Evolutionary conservation across 768 basidiomycete species (phyloP), one percentile per base, ranked within the genome.

Genomic region (Gelatoporia subvermispora): DNA sequence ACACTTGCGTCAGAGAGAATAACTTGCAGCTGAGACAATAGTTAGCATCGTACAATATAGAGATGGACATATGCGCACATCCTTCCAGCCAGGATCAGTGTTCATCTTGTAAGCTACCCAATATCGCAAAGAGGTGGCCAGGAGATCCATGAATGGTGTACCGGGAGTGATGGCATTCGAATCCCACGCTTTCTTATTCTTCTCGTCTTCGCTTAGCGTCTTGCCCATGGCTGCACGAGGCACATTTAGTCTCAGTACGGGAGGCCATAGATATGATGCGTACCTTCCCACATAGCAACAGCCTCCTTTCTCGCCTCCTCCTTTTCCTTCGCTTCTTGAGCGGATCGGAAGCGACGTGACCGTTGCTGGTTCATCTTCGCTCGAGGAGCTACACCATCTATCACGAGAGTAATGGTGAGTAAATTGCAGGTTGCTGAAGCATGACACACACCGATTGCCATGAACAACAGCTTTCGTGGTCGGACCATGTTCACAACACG

Each of bases 321-420:
- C 68, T 96, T 95, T 31, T 95, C 91, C 52, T 86, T 84, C 3
- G 96, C 93, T 66, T 99, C 96, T 64, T 95, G 93, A 2, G 92
- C 84, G 18, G 93, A 81, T 51, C 96, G 81, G 71, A 99, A 99
- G 47, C 96, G 92, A 56, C 96, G 79, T 15, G 93, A 93, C 9
- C 96, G 91, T 65, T 99, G 96, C 62, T 99, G 96, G 64, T 99
- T 99, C 96, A 99, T 99, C 72, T 99, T 99, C 35, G 96, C 96
- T 60, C 95, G 84, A 25, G 95, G 95, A 9, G 95, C 95, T 18
- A 97, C 95, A 51, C 95, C 95, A 61, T 98, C 94, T 95, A 48
- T 2, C 17, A 21, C 7, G 9, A 36, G 10, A 39, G 40, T 11
- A 20, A n/a, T 23, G 7, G 23, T 36, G 37, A 47, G 3, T 28